Evolutionary conservation across 257 asterid species (phyloP).

Genomic region (Oldenlandia corymbosa): DNA sequence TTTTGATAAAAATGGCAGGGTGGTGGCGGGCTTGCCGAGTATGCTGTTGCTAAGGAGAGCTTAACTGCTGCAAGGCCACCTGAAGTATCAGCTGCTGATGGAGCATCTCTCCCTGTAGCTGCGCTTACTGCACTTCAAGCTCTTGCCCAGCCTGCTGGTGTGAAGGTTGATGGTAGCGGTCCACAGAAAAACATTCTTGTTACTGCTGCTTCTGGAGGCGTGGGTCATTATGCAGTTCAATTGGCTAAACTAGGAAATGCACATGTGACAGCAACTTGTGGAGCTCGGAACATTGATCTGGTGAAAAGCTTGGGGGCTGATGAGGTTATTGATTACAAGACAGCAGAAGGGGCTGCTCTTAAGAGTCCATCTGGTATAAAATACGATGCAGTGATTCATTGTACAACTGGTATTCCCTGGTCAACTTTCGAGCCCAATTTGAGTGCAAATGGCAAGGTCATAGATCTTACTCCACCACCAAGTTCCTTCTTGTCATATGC

Average conservation of each 20-base stretch:
- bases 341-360: constrained; percentile 52
- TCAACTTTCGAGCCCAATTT: constrained; percentile 49
- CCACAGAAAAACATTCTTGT: constrained; percentile 47
- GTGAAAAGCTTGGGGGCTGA: constrained; percentile 71
- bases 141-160: constrained; percentile 31
- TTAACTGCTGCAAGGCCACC: constrained; percentile 44
- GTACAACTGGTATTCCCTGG: constrained; percentile 45
- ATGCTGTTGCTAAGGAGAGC: constrained; percentile 44
- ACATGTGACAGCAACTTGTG: constrained; percentile 77
- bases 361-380: constrained; percentile 58
- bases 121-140: constrained; percentile 53
- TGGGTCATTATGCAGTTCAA: constrained; percentile 68
- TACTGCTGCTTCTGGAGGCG: constrained; percentile 73
- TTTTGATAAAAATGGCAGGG: constrained; percentile 27
- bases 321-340: constrained; percentile 70
- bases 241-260: constrained; percentile 64
- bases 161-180: constrained; percentile 38
- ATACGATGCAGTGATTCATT: constrained; percentile 59
- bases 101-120: constrained; percentile 51
- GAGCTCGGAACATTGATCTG: constrained; percentile 57
- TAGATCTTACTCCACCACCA: constrained; percentile 46
- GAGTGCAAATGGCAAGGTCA: constrained; percentile 35
- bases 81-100: constrained; percentile 52
- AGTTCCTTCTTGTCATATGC: constrained; percentile 34
- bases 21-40: constrained; percentile 71